Evolutionary conservation across 2,329 filamentous ascomycete genomes (phyloP).

Genomic region (Zelopaecilomyces penicillatus): DNA sequence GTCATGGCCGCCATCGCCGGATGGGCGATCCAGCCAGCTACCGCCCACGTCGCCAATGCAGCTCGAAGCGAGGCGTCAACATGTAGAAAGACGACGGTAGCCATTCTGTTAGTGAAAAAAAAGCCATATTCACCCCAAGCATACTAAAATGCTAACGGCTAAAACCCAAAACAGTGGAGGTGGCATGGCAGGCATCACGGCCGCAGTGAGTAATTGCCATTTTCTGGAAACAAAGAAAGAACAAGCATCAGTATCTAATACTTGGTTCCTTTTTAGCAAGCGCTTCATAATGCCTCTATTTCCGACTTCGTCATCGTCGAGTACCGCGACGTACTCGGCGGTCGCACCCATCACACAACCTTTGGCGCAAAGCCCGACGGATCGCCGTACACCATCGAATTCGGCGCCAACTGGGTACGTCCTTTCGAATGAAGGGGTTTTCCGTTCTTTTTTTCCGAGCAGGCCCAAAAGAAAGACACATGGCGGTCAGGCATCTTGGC

Average conservation of each 20-base stretch:
- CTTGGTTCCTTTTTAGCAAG: conserved; percentile 29
- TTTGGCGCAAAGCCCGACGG: conserved; percentile 46
- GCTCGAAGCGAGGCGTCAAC: background rate
- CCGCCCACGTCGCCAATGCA: conserved; percentile 7
- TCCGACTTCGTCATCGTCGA: conserved; percentile 59
- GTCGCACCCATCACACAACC: conserved; percentile 47
- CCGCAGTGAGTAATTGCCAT: conserved; percentile 30
- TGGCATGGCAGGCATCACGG: conserved; percentile 55
- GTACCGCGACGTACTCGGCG: conserved; percentile 53
- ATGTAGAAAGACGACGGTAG: conserved; percentile 23
- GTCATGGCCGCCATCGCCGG: background rate
- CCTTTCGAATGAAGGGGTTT: too few relatives aligned
- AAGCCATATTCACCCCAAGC: background rate
- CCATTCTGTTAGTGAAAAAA: conserved; percentile 18
- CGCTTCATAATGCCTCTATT: conserved; percentile 51
- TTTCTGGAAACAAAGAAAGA: too few relatives aligned
- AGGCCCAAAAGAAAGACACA: too few relatives aligned
- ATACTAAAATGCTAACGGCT: background rate
- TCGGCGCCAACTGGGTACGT: conserved; percentile 57
- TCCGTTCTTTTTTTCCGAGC: too few relatives aligned
- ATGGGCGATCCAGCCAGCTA: background rate
- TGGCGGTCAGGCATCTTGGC: too few relatives aligned
- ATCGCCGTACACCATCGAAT: conserved; percentile 49
- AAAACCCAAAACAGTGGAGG: conserved; percentile 32
- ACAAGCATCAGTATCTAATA: background rate